Conservation (phyloP, 2,329 filamentous ascomycete species). For the Xylaria sp. region DNA sequence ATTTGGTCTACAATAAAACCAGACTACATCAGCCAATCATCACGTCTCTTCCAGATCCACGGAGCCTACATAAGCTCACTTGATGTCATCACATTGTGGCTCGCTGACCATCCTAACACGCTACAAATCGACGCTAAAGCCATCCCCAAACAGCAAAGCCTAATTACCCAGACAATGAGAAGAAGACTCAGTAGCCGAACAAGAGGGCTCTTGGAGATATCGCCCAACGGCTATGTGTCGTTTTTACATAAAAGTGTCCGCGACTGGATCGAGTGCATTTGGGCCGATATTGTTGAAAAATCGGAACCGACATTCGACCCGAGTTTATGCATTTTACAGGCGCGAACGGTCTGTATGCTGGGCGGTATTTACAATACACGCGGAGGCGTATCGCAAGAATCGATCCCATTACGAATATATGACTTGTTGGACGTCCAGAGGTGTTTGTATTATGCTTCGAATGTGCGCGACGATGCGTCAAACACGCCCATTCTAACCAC, state of each 20-base stretch:
- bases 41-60: neutral
- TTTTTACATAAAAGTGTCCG: slow-evolving; percentile 4
- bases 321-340: neutral
- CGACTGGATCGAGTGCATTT: slow-evolving; percentile 1
- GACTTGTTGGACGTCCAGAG: no score
- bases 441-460: no score
- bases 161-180: neutral
- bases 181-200: slow-evolving; percentile 21
- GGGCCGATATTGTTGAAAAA: slow-evolving; percentile 1
- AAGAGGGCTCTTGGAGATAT: slow-evolving; percentile 20
- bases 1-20: slow-evolving; percentile 9
- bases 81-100: neutral
- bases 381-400: no score
- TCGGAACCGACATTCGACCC: neutral
- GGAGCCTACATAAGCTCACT: no score
- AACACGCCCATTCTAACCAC: no score
- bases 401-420: no score
- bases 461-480: no score
- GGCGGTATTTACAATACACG: no score
- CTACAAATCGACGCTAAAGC: neutral
- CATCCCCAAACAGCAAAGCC: neutral
- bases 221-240: neutral
- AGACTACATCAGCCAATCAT: neutral
- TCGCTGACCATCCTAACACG: neutral
- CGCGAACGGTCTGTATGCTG: neutral